A percentile compares a stretch with the other conserved stretches of the same genome.
Evolutionary conservation across 2,329 filamentous ascomycete species (phyloP).

Genomic region (Colletotrichum spinosum): DNA sequence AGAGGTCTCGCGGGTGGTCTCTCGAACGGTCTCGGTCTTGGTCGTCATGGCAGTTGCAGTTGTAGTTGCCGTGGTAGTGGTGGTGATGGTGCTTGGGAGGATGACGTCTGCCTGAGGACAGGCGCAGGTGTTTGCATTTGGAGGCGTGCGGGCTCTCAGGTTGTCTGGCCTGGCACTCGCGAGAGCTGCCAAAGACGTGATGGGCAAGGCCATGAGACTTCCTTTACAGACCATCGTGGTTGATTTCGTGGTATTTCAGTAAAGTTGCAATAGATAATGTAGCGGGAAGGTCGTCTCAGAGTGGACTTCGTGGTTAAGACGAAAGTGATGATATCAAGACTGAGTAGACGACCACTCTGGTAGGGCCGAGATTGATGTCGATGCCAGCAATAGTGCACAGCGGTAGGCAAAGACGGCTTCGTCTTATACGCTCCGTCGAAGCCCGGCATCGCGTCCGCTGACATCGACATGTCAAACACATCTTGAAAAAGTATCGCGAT

Average conservation of each 20-base stretch:
- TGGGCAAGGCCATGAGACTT: conserved; percentile 9
- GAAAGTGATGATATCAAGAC: not conserved
- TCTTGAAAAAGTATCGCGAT: not conserved
- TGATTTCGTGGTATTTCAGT: conserved; percentile 18
- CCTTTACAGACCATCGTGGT: conserved; percentile 39
- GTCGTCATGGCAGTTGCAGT: conserved; percentile 13
- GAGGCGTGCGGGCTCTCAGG: conserved; percentile 23
- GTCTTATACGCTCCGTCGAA: too few species aligned
- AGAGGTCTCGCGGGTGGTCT: conserved; percentile 39
- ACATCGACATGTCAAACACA: too few species aligned
- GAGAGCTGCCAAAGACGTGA: conserved; percentile 22
- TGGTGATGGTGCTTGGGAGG: conserved; percentile 34
- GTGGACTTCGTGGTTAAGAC: not conserved
- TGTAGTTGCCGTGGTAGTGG: conserved; percentile 44
- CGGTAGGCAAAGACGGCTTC: too few species aligned
- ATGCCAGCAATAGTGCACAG: too few species aligned
- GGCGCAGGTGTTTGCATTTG: conserved; percentile 34
- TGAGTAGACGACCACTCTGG: too few species aligned
- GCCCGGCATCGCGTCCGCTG: too few species aligned
- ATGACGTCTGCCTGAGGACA: conserved; percentile 33
- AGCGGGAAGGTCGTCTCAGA: too few species aligned
- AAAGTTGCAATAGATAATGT: too few species aligned
- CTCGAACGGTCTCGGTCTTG: not conserved
- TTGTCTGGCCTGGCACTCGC: conserved; percentile 25
- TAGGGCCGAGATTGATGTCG: too few species aligned